Base-by-base conservation (phyloP, 306 rosid species). In the Potentilla sterilis region DNA sequence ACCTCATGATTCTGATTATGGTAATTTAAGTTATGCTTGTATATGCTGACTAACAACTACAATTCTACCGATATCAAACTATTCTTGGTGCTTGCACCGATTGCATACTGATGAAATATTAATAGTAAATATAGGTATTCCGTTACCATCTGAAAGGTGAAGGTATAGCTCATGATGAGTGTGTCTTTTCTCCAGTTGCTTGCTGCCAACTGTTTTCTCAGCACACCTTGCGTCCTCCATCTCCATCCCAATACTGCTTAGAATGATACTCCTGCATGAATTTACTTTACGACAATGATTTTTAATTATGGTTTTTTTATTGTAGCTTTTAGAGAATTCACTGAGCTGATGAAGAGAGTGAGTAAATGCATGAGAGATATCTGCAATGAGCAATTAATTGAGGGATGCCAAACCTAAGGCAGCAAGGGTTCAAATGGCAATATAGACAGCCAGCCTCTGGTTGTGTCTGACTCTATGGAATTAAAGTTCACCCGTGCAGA, bases 1-100 rank as follows among this genome's bases (percentile, higher is more conserved):
- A 72, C 98, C 97, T 79, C 98, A 95, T 78, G 98, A 95, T 85
- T 92, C 97, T 7, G 98, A 95, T 79, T 83, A 93, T 5, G 96
- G 96, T 92, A 87, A 81, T 44, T 66, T 24, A 21, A 80, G 34
- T 22, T 12, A 13, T 21, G 38, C 63, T 67, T 74, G 38, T 42
- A 8, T 6, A 34, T 5, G 12, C 7, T 11, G 34, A 14, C 11
- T 9, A 37, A 10, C 65, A 11, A 35, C 12, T 14, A 7, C 40
- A 18, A 63, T 9, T 67, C 8, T 49, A 43, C 46, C 3, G 55
- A 5, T 42, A 3, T 46, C 12, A 67, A 9, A 61, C 21, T 28
- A 12, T 58, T 14, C 38, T 10, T n/a, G 47, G 18, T 49, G 32
- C 34, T 19, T 19, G 34, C 32, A 70, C 62, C 75, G 10, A 70